Evolutionary conservation across 2,329 filamentous ascomycete species (phyloP), one percentile per base, ranked within the genome.

Genomic region (Ramichloridium luteum): DNA sequence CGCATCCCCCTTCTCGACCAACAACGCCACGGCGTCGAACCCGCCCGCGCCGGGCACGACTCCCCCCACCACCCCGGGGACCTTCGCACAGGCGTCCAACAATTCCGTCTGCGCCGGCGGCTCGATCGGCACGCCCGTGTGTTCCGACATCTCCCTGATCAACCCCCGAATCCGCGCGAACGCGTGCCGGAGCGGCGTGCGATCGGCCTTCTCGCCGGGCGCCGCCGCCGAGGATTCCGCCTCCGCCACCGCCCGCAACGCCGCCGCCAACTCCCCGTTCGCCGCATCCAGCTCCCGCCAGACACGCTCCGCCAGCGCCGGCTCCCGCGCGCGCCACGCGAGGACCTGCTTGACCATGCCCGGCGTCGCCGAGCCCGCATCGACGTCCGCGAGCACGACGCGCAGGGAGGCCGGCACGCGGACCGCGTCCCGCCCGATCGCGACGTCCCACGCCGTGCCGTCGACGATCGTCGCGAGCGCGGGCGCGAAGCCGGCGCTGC

Each of bases 301-400:
- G 12, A 94, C 64, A 38, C 57, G 49, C 39, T 73, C 71, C 2
- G 85, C 77, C n/a, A 67, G 70, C 3, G 67, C 66, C 0, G 66
- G 60, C 13, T 83, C 73, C 28, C 68, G 58, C 30, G 72, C 70
- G 31, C 80, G 68, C 90, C 90, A 98, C 17, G 71, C 70, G 3
- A 96, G 67, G 10, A 98, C 82, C 52, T 82, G 73, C 61, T 88
- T 93, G 22, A 94, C 90, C 90, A 98, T 96, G 10, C 84, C 73
- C 0, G 93, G 86, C 5, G 88, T 96, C 62, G 93, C 74, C 29
- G 79, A 88, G 17, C 90, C 90, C 52, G 86, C 93, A 54, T 92
- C 83, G 5, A 98, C 90, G 52, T 98, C 90, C 51, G 85, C 93
- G 78, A 98, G 90, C 38, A 92, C 72, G 44, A 96, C 65, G 14